Base-by-base conservation (phyloP, 129 eudicot species). In the Flaveria ramosissima region DNA sequence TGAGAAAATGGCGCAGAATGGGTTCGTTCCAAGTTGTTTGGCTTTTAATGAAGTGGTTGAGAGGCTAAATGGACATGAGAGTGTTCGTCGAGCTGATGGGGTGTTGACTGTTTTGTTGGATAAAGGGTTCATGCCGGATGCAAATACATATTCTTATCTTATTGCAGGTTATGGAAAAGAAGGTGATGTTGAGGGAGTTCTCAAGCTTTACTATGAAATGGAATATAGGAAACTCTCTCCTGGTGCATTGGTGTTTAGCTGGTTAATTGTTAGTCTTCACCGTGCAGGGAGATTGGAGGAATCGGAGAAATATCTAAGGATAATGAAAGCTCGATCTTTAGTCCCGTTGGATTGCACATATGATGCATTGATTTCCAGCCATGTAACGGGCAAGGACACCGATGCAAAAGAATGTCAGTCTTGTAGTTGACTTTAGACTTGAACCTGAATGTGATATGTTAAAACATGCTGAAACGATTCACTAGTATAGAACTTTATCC, bases 161-260 rank as follows among this genome's bases (percentile, higher is more conserved):
- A 77, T 88, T 67, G 83, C 83, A 12, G 98, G 98, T 52, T 93
- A 90, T 85, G 74, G 77, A 36, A 82, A 61, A 74, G 83, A 77
- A 52, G 85, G 88, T 67, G 85, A 87, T 57, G 62, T 85, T 53
- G 85, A 84, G 77, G 85, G 84, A 21, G 90, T 84, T 80, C 80
- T 86, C 7, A 90, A 88, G 82, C 57, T 93, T 56, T 88, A 81
- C 41, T 82, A 85, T 65, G 98, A 93, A 85, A 93, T 93, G 98
- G 95, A 86, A 53, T 90, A 79, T 68, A 86, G 75, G 70, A 83
- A 89, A 65, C 68, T 93, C 6, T 66, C 88, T 80, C 89, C 90
- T 21, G 76, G 83, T 60, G 57, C 71, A 3, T 42, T 43, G 55
- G 86, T 84, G 65, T 83, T 88, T 74, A 55, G 64, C 51, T 85